Base-by-base conservation (phyloP, 768 basidiomycete species). In the Cystoderma amianthinum region DNA sequence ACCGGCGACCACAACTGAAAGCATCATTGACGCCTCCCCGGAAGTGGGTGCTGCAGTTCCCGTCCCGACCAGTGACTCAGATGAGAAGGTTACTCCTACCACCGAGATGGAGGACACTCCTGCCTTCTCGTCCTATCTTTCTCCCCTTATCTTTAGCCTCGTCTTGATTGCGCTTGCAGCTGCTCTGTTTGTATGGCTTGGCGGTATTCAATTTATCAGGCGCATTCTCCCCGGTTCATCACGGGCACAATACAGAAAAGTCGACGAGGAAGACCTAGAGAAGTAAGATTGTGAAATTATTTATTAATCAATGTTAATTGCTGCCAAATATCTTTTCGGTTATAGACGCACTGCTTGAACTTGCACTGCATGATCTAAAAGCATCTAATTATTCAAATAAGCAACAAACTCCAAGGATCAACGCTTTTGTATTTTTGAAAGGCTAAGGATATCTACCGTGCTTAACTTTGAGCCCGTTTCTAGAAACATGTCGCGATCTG, bases 181-280 rank as follows among this genome's bases (percentile, higher is more conserved):
- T 12, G 69, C 54, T 11, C 52, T 69, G 12, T 72, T 80, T 46
- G 47, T 69, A 34, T 77, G 69, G 67, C 61, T 76, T 9, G 79
- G 80, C 19, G 78, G 76, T 15, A 32, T 71, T 45, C 69, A 69
- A 25, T 72, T 63, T 50, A 51, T 71, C 23, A 61, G 63, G 32
- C 63, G 69, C 20, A 39, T 70, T 39, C 36, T 78, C 37, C 64
- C 67, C 25, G 57, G 57, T 38, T 46, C 52, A 20, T 48, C 53
- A 30, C 53, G 61, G 23, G 56, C 56, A 5, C 61, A 60, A 18
- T 80, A 78, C 53, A 67, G 64, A 33, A 67, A 64, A 35, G 66
- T 80, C 9, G 60, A 55, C 9, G 57, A 67, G n/a, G 72, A 72
- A 2, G 80, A 80, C 39, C 36, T 65, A 43, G 71, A 73, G 60